phyloP scores from a whole-genome alignment of 2,329 filamentous ascomycete species.

The Cadophora luteo-olivacea region DNA sequence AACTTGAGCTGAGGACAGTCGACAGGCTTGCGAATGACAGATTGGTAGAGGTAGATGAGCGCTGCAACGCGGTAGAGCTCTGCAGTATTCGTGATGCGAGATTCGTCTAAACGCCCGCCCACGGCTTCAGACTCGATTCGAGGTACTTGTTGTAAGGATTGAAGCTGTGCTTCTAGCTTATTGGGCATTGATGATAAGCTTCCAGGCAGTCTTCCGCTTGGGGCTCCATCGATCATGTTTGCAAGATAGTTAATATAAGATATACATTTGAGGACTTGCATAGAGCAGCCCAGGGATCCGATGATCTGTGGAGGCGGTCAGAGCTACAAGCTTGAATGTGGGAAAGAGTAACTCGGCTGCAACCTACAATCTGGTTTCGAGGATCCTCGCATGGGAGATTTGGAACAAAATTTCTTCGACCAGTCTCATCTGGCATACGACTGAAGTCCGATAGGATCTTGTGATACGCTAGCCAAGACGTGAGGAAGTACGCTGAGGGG shows the following conservation, averaged over 20 bases:
- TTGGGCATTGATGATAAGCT: background rate
- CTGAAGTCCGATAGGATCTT: background rate
- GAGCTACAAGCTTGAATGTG: background rate
- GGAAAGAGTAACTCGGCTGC: background rate
- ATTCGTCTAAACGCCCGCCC: too few species aligned
- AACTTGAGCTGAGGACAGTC: too few species aligned
- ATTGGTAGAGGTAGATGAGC: too few species aligned
- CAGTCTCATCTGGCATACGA: background rate
- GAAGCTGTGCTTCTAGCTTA: background rate
- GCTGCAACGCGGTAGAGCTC: too few species aligned
- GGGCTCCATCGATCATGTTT: too few species aligned
- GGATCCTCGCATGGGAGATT: background rate
- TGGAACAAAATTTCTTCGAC: background rate
- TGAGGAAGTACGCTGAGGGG: background rate
- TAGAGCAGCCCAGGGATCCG: background rate
- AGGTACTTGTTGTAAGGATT: too few species aligned
- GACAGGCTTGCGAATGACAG: too few species aligned
- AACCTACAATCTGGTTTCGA: background rate
- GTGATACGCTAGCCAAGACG: conserved; percentile 1
- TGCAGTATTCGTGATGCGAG: too few species aligned
- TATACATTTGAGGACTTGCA: background rate
- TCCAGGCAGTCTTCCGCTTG: too few species aligned
- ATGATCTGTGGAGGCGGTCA: background rate
- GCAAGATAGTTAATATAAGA: background rate
- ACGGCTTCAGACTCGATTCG: too few species aligned